Evolutionary conservation across 192 early-diverging fungal species (phyloP).

Genomic region (Gryganskiella cystojenkinii): DNA sequence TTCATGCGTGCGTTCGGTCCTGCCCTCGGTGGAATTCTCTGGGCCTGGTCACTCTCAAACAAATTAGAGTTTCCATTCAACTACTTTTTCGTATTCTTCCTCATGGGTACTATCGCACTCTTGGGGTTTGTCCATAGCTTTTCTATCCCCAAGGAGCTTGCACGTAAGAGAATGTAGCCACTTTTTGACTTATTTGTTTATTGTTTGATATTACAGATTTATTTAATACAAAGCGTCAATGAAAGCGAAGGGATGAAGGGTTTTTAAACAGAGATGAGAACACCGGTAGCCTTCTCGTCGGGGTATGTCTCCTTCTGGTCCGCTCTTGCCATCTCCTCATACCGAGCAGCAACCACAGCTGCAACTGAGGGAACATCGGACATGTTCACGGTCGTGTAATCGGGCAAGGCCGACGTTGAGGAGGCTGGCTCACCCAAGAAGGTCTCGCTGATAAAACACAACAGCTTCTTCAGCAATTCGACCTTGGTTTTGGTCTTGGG

Average conservation of each 20-base stretch:
- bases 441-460: not conserved
- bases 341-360: not conserved
- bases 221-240: not conserved
- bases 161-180: not conserved
- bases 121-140: slow-evolving; percentile 53
- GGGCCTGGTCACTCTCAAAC: slow-evolving; percentile 64
- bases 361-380: not conserved
- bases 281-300: not conserved
- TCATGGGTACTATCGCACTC: slow-evolving; percentile 55
- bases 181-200: too few relatives aligned
- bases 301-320: not conserved
- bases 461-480: not conserved
- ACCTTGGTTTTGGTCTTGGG: slow-evolving; percentile 28
- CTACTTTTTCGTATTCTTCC: slow-evolving; percentile 62
- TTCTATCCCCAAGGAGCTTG: slow-evolving; percentile 38
- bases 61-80: slow-evolving; percentile 62
- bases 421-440: too few relatives aligned
- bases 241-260: not conserved
- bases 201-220: too few relatives aligned
- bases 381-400: not conserved
- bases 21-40: slow-evolving; percentile 63
- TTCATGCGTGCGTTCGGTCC: slow-evolving; percentile 64
- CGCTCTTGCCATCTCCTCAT: not conserved
- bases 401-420: too few relatives aligned
- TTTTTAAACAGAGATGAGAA: slow-evolving; percentile 1